Conservation (phyloP, 2,329 filamentous ascomycete genomes). For the Emericellopsis atlantica region DNA sequence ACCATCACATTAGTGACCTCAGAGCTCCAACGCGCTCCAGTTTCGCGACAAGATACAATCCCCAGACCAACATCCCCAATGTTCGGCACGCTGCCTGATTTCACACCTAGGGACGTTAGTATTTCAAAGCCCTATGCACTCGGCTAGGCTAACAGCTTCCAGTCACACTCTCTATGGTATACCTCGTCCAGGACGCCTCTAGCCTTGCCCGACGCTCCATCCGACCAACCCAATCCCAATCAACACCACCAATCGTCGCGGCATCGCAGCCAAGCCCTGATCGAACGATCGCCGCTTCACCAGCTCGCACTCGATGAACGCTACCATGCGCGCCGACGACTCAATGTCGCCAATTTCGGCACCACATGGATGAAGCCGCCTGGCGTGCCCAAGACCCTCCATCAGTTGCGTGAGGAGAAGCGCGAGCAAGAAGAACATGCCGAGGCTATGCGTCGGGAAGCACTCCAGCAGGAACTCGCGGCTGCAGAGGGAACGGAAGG, state of each 20-base stretch:
- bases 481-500: constrained; percentile 42
- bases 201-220: constrained; percentile 18
- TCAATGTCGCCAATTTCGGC: constrained; percentile 77
- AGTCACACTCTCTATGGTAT: constrained; percentile 68
- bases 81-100: constrained; percentile 52
- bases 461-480: constrained; percentile 60
- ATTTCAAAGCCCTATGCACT: background rate
- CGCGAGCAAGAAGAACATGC: constrained; percentile 80
- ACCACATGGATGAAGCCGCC: constrained; percentile 84
- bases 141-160: background rate
- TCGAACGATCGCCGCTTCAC: constrained; percentile 51
- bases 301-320: constrained; percentile 66
- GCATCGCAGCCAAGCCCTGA: constrained; percentile 25
- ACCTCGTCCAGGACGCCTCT: constrained; percentile 44
- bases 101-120: constrained; percentile 59
- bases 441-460: constrained; percentile 58
- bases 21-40: background rate
- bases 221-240: constrained; percentile 14
- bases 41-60: background rate
- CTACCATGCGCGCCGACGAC: constrained; percentile 61
- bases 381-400: constrained; percentile 76
- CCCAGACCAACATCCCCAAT: constrained; percentile 22
- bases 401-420: constrained; percentile 81
- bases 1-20: too few relatives aligned
- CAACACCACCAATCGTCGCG: constrained; percentile 15